phyloP scores from a whole-genome alignment of 805 yeast species.

The Saccharomycopsis malanga region DNA sequence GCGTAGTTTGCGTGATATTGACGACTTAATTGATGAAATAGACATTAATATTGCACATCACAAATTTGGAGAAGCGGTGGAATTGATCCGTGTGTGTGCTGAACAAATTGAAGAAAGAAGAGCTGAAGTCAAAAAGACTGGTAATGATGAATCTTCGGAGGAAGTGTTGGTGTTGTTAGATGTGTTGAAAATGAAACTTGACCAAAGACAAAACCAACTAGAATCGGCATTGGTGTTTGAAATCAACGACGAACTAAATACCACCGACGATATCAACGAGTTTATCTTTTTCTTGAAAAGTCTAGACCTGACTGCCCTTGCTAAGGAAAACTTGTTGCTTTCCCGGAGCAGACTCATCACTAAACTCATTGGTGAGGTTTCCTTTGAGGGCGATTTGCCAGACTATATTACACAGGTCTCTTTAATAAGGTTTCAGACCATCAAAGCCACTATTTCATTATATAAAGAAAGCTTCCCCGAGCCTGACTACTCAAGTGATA shows the following conservation, averaged over 20 bases:
- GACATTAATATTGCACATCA: constrained; percentile 62
- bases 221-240: constrained; percentile 19
- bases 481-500: constrained; percentile 34
- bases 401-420: constrained; percentile 55
- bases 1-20: constrained; percentile 44
- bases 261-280: constrained; percentile 17
- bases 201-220: constrained; percentile 24
- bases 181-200: constrained; percentile 36
- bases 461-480: constrained; percentile 47
- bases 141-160: not conserved
- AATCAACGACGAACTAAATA: constrained; percentile 19
- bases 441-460: constrained; percentile 49
- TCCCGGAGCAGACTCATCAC: constrained; percentile 16
- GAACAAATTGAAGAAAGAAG: constrained; percentile 22
- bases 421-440: constrained; percentile 52
- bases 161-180: constrained; percentile 29
- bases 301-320: constrained; percentile 14
- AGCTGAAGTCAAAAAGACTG: constrained; percentile 13
- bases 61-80: constrained; percentile 41
- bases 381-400: constrained; percentile 45
- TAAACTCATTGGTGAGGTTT: constrained; percentile 28
- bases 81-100: constrained; percentile 23
- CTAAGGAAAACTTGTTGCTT: constrained; percentile 18
- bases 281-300: constrained; percentile 17
- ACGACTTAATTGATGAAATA: constrained; percentile 59